Percentiles rank a stretch among this genome's conserved stretches.
Conservation (phyloP, 768 basidiomycete species). For the Tylopilus vinaceipallidus region DNA sequence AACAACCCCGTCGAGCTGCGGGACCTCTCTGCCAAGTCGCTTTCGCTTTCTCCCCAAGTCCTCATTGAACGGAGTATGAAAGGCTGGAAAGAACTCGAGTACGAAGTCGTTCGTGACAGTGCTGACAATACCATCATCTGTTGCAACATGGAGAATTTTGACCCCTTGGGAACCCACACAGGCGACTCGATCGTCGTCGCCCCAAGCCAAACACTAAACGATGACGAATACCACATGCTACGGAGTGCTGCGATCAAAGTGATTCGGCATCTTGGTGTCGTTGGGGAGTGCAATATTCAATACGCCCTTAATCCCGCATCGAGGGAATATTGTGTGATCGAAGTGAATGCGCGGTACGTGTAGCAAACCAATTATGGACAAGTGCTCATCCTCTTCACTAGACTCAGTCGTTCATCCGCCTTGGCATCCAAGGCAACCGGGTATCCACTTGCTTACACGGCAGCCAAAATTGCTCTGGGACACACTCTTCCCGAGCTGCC, state of each 20-base stretch:
- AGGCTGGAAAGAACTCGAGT: conserved; percentile 99
- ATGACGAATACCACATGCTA: conserved; percentile 99
- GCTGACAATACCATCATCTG: conserved; percentile 99
- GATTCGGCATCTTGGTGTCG: conserved; percentile 85
- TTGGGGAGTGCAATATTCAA: conserved; percentile 97
- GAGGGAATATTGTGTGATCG: conserved; percentile 96
- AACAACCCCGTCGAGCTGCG: conserved; percentile 92
- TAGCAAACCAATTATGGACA: not conserved
- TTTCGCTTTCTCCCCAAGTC: conserved; percentile 91
- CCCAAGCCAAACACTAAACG: conserved; percentile 95
- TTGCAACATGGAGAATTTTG: conserved; percentile 99
- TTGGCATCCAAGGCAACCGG: conserved; percentile 98
- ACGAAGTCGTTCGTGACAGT: conserved; percentile 97
- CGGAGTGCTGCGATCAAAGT: conserved; percentile 97
- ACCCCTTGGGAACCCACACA: conserved; percentile 97
- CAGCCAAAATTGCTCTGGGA: conserved; percentile 97
- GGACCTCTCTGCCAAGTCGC: conserved; percentile 88
- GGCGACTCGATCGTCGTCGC: conserved; percentile 99
- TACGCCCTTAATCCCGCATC: conserved; percentile 94
- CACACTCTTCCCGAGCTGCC: conserved; percentile 97
- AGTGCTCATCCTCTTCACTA: conserved; percentile 22
- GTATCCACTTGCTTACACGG: conserved; percentile 98
- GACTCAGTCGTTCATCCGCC: conserved; percentile 85
- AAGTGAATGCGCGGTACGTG: conserved; percentile 85
- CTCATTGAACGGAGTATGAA: conserved; percentile 98